Percentiles rank a stretch among this genome's conserved stretches.
Conservation (phyloP, 768 basidiomycete species). For the Amanita jacksonii region DNA sequence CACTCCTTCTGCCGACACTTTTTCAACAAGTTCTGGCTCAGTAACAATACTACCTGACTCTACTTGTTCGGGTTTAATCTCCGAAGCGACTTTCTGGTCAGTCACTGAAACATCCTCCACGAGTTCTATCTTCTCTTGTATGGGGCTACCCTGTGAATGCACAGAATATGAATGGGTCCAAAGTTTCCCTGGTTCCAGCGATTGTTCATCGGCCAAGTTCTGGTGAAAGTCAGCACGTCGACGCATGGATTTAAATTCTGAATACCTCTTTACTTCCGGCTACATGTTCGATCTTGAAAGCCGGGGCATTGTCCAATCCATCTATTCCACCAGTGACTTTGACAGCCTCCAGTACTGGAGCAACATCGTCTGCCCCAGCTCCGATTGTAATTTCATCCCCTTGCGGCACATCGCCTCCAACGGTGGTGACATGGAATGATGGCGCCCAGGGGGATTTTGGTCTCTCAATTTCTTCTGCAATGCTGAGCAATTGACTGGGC, state of each 20-base stretch:
- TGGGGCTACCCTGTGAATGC: slow-evolving; percentile 28
- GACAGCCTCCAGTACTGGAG: neutral
- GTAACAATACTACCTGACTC: neutral
- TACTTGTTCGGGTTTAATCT: neutral
- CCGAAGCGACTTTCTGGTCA: neutral
- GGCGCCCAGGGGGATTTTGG: slow-evolving; percentile 45
- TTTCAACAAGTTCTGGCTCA: neutral
- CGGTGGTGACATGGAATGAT: slow-evolving; percentile 41
- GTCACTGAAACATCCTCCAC: neutral
- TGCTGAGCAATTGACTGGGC: slow-evolving; percentile 2
- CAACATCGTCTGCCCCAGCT: neutral
- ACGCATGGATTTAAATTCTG: too few relatives aligned
- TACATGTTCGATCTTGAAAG: neutral
- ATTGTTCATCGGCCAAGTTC: neutral
- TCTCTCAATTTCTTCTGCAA: slow-evolving; percentile 23
- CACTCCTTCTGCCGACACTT: neutral
- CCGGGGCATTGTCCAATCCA: neutral
- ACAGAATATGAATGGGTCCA: slow-evolving; percentile 36
- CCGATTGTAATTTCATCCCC: slow-evolving; percentile 16
- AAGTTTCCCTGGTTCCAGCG: slow-evolving; percentile 17
- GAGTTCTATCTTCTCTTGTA: neutral
- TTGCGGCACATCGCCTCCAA: slow-evolving; percentile 20
- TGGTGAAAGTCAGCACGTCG: too few relatives aligned
- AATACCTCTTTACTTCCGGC: slow-evolving; percentile 4
- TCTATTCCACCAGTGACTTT: neutral